These are phyloP conservation scores for Fusarium devonianum DNA, from an alignment of 2,329 filamentous ascomycete genomes.

Conservation along the genomic window DNA sequence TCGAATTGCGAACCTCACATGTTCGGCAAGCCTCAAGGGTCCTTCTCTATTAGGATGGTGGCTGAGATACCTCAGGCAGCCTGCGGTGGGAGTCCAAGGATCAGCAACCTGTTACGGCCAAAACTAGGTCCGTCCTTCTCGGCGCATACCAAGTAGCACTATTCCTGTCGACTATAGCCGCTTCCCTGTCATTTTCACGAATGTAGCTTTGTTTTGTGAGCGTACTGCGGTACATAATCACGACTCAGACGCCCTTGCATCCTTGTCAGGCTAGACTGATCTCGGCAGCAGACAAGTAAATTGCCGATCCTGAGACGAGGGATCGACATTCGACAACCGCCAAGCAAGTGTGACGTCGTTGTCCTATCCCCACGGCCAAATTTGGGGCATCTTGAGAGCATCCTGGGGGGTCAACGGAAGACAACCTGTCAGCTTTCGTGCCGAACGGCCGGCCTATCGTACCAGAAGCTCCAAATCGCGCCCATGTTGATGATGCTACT, in stretches of 20 bases:
- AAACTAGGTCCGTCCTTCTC: conserved; percentile 7
- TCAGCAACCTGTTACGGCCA: conserved; percentile 9
- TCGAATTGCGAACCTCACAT: conserved; percentile 7
- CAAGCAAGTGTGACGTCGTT: conserved; percentile 17
- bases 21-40: too few species aligned
- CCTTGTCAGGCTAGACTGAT: conserved; percentile 8
- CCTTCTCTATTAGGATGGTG: not conserved
- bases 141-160: conserved; percentile 8
- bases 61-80: conserved; percentile 5
- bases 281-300: conserved; percentile 9
- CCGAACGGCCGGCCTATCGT: conserved; percentile 2
- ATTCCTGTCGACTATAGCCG: conserved; percentile 22
- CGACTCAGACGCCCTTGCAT: conserved; percentile 6
- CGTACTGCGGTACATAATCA: too few species aligned
- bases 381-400: not conserved
- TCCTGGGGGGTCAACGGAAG: conserved; percentile 10
- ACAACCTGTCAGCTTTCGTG: conserved; percentile 8
- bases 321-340: conserved; percentile 15
- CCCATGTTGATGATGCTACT: not conserved
- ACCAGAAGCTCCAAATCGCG: conserved; percentile 9
- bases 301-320: conserved; percentile 22
- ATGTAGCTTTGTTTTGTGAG: not conserved
- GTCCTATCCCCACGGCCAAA: conserved; percentile 12
- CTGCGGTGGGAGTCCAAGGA: conserved; percentile 3
- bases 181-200: conserved; percentile 15